Evolutionary conservation across 257 asterid species (phyloP).

Genomic region (Salvia miltiorrhiza): DNA sequence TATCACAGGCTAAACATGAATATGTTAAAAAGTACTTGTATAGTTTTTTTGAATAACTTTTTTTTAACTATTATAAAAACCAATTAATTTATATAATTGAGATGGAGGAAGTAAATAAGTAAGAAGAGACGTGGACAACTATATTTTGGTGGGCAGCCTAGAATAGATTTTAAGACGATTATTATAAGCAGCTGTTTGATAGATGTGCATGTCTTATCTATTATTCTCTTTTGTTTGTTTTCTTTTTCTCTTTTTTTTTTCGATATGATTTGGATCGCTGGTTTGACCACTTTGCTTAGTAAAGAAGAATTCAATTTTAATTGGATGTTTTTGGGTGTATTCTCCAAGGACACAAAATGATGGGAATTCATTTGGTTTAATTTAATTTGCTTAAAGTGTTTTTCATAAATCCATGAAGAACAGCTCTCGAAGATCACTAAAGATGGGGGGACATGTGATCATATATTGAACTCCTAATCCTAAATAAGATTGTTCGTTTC

Average conservation of each 20-base stretch:
- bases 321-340: not conserved
- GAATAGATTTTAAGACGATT: not conserved
- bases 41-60: too few species aligned
- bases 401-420: not conserved
- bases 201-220: slow-evolving; percentile 13
- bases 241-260: not conserved
- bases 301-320: not conserved
- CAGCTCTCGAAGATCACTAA: not conserved
- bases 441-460: not conserved
- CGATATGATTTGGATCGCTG: not conserved
- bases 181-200: slow-evolving; percentile 21
- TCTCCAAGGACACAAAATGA: not conserved
- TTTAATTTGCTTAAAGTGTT: not conserved
- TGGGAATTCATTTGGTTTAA: not conserved
- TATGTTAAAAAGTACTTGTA: too few species aligned
- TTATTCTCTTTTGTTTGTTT: not conserved
- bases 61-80: too few species aligned
- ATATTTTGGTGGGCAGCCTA: slow-evolving; percentile 8
- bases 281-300: slow-evolving; percentile 21
- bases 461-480: not conserved
- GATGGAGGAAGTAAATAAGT: not conserved
- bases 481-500: not conserved
- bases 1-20: too few species aligned
- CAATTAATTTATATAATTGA: too few species aligned
- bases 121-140: not conserved